Conservation (phyloP, 495 filamentous ascomycete genomes). For the Staphylotrichum longicolle region DNA sequence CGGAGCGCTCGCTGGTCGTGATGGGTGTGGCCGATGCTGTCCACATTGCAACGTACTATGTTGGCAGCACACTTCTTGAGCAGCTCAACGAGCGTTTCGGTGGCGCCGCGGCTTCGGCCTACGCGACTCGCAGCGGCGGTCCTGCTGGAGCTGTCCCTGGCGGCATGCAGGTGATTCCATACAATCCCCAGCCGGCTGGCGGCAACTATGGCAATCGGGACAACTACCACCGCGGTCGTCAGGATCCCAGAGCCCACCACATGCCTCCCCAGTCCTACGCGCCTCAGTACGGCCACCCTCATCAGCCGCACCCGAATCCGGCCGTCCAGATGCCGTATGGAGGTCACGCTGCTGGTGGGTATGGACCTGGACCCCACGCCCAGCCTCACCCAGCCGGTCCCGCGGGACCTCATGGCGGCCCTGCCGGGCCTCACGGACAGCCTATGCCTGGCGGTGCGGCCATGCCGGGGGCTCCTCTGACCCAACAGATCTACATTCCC, state of each 20-base stretch:
- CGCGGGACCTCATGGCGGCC: slow-evolving; percentile 45
- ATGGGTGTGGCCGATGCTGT: slow-evolving; percentile 90
- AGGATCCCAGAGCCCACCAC: slow-evolving; percentile 61
- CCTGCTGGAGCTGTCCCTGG: slow-evolving; percentile 90
- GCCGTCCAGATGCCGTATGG: slow-evolving; percentile 72
- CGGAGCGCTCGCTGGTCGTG: slow-evolving; percentile 93
- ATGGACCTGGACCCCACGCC: slow-evolving; percentile 74
- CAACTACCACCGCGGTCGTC: slow-evolving; percentile 63
- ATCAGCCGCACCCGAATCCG: slow-evolving; percentile 58
- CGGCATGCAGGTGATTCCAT: slow-evolving; percentile 96
- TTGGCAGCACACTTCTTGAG: slow-evolving; percentile 91
- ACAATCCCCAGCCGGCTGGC: slow-evolving; percentile 85
- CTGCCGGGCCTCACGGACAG: slow-evolving; percentile 59
- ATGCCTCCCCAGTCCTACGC: slow-evolving; percentile 50
- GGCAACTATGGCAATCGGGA: slow-evolving; percentile 92
- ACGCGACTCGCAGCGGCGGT: slow-evolving; percentile 91
- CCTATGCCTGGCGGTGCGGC: slow-evolving; percentile 64
- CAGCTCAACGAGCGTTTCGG: slow-evolving; percentile 95
- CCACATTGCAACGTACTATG: slow-evolving; percentile 98
- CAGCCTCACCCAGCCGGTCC: slow-evolving; percentile 65
- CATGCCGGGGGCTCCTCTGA: slow-evolving; percentile 84
- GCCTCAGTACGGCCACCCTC: slow-evolving; percentile 63
- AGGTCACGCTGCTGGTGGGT: slow-evolving; percentile 44
- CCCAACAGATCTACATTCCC: slow-evolving; percentile 97
- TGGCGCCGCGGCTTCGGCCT: slow-evolving; percentile 92